Evolutionary conservation across 148 eudicot species (phyloP).

Genomic region (Vaccinium macrocarpon): DNA sequence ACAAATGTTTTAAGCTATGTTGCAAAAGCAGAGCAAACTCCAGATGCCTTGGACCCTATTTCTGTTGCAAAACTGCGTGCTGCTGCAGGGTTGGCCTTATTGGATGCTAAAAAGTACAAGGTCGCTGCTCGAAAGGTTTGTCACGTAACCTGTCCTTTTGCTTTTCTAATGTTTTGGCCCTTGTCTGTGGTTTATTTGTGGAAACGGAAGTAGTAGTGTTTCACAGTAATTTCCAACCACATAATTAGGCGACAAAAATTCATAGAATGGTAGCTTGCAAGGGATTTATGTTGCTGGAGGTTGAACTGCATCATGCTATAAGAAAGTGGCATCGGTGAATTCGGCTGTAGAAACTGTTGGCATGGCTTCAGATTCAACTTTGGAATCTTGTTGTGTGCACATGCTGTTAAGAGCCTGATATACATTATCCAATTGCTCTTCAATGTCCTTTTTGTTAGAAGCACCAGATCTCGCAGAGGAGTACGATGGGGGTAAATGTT

Average conservation of each 20-base stretch:
- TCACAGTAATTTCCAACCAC: too few species aligned
- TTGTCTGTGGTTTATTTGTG: background rate
- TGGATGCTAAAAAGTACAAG: conserved; percentile 81
- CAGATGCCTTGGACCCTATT: conserved; percentile 59
- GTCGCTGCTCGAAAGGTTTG: conserved; percentile 91
- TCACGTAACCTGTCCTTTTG: background rate
- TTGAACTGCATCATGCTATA: background rate
- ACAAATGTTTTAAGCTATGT: conserved; percentile 87
- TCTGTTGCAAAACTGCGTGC: conserved; percentile 69
- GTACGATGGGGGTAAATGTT: background rate
- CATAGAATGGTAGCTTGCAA: background rate
- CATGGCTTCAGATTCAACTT: background rate
- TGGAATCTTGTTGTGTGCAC: background rate
- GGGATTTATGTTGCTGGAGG: background rate
- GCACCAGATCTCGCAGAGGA: background rate
- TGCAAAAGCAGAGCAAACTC: conserved; percentile 80
- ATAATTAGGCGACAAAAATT: background rate
- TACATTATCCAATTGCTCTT: background rate
- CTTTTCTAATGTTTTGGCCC: background rate
- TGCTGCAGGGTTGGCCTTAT: conserved; percentile 81
- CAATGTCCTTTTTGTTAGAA: background rate
- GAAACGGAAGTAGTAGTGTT: background rate
- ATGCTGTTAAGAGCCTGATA: background rate
- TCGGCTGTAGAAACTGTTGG: background rate
- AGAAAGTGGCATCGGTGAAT: background rate